These are phyloP conservation scores for Fusarium burgessii DNA, from an alignment of 2,329 filamentous ascomycete species.

Conservation along the genomic window DNA sequence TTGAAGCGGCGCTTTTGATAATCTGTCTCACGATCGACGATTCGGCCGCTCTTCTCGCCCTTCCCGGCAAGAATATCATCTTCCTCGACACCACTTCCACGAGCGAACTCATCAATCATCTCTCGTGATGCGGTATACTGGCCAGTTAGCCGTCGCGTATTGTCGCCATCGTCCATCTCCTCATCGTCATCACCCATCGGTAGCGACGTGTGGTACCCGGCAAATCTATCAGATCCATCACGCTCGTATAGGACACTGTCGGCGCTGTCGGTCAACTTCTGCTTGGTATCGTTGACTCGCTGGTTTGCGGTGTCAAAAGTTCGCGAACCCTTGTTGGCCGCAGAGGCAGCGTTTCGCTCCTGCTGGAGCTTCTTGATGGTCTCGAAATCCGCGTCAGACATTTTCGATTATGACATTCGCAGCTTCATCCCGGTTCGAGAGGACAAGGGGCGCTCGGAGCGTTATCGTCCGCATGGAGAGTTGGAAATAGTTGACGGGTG, in stretches of 20 bases:
- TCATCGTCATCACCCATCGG: constrained; percentile 83
- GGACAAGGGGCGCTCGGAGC: constrained; percentile 51
- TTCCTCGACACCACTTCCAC: constrained; percentile 87
- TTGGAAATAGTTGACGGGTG: constrained; percentile 44
- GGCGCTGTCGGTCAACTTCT: constrained; percentile 88
- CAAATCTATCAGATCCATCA: constrained; percentile 81
- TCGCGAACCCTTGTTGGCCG: constrained; percentile 84
- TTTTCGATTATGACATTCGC: constrained; percentile 57
- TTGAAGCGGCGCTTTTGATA: constrained; percentile 97
- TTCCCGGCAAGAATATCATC: constrained; percentile 87
- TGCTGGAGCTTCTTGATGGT: constrained; percentile 88
- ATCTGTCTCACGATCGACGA: constrained; percentile 92
- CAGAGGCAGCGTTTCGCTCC: constrained; percentile 87
- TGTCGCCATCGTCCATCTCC: constrained; percentile 80
- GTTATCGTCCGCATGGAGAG: constrained; percentile 54
- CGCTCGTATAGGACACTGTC: constrained; percentile 90
- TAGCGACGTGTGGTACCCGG: constrained; percentile 92
- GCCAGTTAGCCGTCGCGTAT: constrained; percentile 82
- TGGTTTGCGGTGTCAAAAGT: constrained; percentile 83
- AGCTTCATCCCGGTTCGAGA: constrained; percentile 59
- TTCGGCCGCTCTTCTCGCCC: constrained; percentile 88
- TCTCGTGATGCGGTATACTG: constrained; percentile 95
- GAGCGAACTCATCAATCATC: constrained; percentile 94
- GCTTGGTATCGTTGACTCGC: constrained; percentile 89
- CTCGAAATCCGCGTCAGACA: constrained; percentile 88